Conservation (phyloP, 1,284 basidiomycete species). For the Rhodotorula mucilaginosa region DNA sequence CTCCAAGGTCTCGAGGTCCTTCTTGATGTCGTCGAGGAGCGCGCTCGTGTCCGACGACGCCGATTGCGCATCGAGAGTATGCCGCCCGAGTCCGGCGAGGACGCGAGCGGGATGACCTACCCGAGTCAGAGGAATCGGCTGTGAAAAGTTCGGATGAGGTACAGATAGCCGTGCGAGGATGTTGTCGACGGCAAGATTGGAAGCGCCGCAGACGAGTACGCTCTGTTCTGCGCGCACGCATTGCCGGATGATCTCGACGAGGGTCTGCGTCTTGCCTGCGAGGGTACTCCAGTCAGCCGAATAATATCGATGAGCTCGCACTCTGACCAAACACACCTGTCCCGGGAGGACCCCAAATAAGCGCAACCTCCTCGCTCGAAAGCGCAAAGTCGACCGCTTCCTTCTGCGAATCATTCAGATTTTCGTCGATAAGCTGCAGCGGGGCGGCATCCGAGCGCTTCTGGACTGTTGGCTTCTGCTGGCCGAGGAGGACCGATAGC, state of each 20-base stretch:
- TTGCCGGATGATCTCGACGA: conserved; percentile 86
- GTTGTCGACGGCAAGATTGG: conserved; percentile 75
- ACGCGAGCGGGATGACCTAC: conserved; percentile 92
- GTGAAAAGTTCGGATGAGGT: conserved; percentile 5
- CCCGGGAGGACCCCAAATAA: conserved; percentile 94
- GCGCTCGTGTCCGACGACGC: conserved; percentile 72
- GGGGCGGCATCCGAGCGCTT: neutral
- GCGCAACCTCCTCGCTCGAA: conserved; percentile 71
- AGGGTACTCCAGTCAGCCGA: conserved; percentile 7
- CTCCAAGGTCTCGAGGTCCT: conserved; percentile 71
- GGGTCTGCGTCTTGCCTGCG: conserved; percentile 88
- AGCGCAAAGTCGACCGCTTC: conserved; percentile 73
- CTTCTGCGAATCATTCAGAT: conserved; percentile 79
- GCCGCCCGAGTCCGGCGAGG: conserved; percentile 68
- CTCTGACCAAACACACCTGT: conserved; percentile 47
- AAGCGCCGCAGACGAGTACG: conserved; percentile 83
- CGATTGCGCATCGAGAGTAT: conserved; percentile 86
- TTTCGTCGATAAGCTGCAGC: conserved; percentile 51
- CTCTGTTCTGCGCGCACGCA: conserved; percentile 58
- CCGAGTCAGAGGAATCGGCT: conserved; percentile 59
- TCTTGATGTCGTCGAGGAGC: conserved; percentile 78
- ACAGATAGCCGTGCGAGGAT: conserved; percentile 45
- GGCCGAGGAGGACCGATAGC: conserved; percentile 24
- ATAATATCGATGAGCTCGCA: neutral
- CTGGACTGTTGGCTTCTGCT: neutral